Conservation (phyloP, 2,329 filamentous ascomycete genomes). For the Alternaria tenuissima region DNA sequence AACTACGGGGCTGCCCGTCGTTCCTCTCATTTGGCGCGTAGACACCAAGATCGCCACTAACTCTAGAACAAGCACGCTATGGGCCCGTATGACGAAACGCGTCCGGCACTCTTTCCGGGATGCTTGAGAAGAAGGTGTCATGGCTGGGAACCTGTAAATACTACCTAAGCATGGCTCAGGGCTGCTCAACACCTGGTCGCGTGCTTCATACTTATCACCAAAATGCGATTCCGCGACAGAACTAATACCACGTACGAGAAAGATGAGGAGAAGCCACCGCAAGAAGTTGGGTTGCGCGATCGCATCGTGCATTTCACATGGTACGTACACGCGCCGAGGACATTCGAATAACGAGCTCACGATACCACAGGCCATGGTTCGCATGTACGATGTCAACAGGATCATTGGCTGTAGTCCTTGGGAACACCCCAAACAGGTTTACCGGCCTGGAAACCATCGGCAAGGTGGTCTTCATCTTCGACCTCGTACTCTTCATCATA, state of each 20-base stretch:
- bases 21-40: slow-evolving; percentile 6
- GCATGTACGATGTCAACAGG: slow-evolving; percentile 79
- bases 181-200: slow-evolving; percentile 1
- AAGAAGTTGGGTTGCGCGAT: slow-evolving; percentile 31
- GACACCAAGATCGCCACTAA: slow-evolving; percentile 4
- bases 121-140: slow-evolving; percentile 2
- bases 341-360: neutral
- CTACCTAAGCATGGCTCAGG: neutral
- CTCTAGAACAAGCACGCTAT: slow-evolving; percentile 7
- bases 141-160: slow-evolving; percentile 6
- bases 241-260: slow-evolving; percentile 21
- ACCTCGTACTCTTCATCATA: slow-evolving; percentile 69
- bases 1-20: neutral
- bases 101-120: slow-evolving; percentile 1
- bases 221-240: slow-evolving; percentile 34
- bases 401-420: slow-evolving; percentile 71
- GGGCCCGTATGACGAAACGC: slow-evolving; percentile 14
- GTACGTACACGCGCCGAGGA: slow-evolving; percentile 14
- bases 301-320: slow-evolving; percentile 39
- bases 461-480: slow-evolving; percentile 71
- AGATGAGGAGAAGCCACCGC: slow-evolving; percentile 26
- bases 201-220: neutral
- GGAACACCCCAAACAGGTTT: slow-evolving; percentile 70
- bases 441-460: slow-evolving; percentile 70
- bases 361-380: slow-evolving; percentile 60